Conservation (phyloP, 2,329 filamentous ascomycete species). For the Emergomyces pasteurianus region DNA sequence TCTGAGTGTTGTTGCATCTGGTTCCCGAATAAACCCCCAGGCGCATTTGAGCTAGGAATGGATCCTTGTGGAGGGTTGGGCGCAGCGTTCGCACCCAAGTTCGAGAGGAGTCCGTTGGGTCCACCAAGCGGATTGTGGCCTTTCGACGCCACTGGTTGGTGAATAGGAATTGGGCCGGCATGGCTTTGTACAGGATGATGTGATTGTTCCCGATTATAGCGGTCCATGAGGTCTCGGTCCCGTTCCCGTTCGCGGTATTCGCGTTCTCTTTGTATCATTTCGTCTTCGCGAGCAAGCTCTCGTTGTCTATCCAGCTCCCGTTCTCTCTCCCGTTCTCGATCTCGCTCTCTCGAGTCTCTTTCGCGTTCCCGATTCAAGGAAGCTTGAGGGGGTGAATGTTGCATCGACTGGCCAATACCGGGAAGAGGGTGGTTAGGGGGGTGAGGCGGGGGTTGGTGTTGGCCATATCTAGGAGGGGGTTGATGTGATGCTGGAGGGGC, state of each 20-base stretch:
- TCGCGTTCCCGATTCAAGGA: slow-evolving; percentile 32
- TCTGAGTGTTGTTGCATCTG: slow-evolving; percentile 52
- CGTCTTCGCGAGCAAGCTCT: slow-evolving; percentile 39
- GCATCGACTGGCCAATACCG: slow-evolving; percentile 31
- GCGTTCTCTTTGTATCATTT: slow-evolving; percentile 45
- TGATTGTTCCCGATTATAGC: slow-evolving; percentile 49
- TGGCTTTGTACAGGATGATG: slow-evolving; percentile 73
- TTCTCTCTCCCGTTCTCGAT: slow-evolving; percentile 35
- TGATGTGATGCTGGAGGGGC: slow-evolving; percentile 19
- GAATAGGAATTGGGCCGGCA: slow-evolving; percentile 76
- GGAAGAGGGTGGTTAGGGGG: slow-evolving; percentile 27
- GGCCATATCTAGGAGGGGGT: slow-evolving; percentile 31
- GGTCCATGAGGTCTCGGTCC: slow-evolving; percentile 45
- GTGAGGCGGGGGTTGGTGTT: slow-evolving; percentile 28
- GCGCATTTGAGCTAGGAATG: slow-evolving; percentile 47
- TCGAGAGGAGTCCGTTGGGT: slow-evolving; percentile 74
- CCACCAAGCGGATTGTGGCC: slow-evolving; percentile 75
- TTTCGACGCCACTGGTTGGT: slow-evolving; percentile 83
- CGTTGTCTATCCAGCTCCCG: slow-evolving; percentile 30
- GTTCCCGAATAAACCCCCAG: slow-evolving; percentile 56
- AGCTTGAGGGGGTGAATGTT: slow-evolving; percentile 29
- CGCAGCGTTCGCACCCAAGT: slow-evolving; percentile 50
- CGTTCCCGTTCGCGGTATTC: slow-evolving; percentile 36
- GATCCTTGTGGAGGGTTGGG: slow-evolving; percentile 42
- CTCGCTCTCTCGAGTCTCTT: slow-evolving; percentile 38